Conservation (phyloP, 164 flowering plant genomes). For the Aristolochia californica region DNA sequence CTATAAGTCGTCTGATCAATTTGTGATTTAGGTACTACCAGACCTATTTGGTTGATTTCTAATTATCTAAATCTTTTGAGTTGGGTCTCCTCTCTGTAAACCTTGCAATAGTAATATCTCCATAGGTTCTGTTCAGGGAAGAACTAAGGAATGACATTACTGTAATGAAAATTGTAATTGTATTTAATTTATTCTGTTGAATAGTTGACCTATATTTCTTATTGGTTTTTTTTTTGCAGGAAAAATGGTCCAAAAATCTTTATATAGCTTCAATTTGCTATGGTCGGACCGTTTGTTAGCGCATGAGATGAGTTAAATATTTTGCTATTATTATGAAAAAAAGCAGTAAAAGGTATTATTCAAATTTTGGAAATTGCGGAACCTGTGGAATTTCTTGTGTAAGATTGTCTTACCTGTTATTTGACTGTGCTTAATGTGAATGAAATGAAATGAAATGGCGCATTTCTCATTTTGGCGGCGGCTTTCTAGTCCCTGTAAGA, state of each 20-base stretch:
- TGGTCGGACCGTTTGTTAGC: constrained; percentile 61
- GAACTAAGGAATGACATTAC: too few relatives aligned
- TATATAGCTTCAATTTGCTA: constrained; percentile 70
- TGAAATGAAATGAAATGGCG: background rate
- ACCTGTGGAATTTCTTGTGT: background rate
- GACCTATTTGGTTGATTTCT: too few relatives aligned
- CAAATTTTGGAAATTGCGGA: constrained; percentile 6
- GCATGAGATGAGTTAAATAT: background rate
- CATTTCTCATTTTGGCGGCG: background rate
- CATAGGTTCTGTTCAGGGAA: too few relatives aligned
- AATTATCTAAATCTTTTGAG: too few relatives aligned
- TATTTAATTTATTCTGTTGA: too few relatives aligned
- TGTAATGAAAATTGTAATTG: too few relatives aligned
- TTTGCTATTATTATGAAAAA: constrained; percentile 4
- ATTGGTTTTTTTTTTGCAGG: constrained; percentile 38
- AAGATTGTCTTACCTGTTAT: background rate
- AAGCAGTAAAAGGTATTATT: constrained; percentile 13
- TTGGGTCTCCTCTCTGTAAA: background rate
- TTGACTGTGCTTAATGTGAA: background rate
- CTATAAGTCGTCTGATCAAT: too few relatives aligned
- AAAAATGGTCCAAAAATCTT: constrained; percentile 76
- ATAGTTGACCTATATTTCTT: background rate
- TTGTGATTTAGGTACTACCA: too few relatives aligned
- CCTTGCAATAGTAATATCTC: background rate
- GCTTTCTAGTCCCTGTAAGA: background rate